Percentiles rank a stretch among this genome's conserved stretches.
phyloP scores from a whole-genome alignment of 2,329 filamentous ascomycete genomes.

The Chalaropsis ovoidea region DNA sequence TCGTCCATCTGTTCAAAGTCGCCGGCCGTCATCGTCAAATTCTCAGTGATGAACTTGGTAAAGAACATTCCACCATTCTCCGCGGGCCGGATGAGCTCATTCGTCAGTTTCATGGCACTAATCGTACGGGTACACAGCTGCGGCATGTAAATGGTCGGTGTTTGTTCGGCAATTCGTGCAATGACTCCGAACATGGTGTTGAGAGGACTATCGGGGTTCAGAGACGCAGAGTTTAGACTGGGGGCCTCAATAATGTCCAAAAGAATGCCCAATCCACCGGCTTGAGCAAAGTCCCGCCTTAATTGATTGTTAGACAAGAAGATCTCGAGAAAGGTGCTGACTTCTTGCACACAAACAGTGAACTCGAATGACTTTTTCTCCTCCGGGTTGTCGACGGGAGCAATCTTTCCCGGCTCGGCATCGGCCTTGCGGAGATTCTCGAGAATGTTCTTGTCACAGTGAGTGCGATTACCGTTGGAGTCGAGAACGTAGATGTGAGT shows the following conservation, averaged over 20 bases:
- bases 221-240: constrained; percentile 63
- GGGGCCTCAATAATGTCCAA: constrained; percentile 76
- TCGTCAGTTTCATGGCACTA: constrained; percentile 55
- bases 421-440: constrained; percentile 28
- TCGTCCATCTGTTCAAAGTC: constrained; percentile 33
- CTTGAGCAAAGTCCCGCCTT: constrained; percentile 63
- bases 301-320: constrained; percentile 67
- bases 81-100: constrained; percentile 48
- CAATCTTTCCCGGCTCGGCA: constrained; percentile 19
- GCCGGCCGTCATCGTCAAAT: constrained; percentile 30
- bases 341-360: constrained; percentile 27
- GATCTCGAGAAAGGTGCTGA: constrained; percentile 62
- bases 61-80: constrained; percentile 57
- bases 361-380: constrained; percentile 23
- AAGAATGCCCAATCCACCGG: constrained; percentile 71
- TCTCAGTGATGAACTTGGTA: constrained; percentile 49
- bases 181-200: constrained; percentile 22
- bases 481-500: constrained; percentile 63
- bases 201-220: constrained; percentile 29
- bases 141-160: constrained; percentile 70
- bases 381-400: neutral
- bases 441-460: constrained; percentile 39
- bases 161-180: constrained; percentile 57
- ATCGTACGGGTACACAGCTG: constrained; percentile 68
- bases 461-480: constrained; percentile 43